Evolutionary conservation across 306 rosid genomes (phyloP).

Genomic region (Citrullus colocynthis): DNA sequence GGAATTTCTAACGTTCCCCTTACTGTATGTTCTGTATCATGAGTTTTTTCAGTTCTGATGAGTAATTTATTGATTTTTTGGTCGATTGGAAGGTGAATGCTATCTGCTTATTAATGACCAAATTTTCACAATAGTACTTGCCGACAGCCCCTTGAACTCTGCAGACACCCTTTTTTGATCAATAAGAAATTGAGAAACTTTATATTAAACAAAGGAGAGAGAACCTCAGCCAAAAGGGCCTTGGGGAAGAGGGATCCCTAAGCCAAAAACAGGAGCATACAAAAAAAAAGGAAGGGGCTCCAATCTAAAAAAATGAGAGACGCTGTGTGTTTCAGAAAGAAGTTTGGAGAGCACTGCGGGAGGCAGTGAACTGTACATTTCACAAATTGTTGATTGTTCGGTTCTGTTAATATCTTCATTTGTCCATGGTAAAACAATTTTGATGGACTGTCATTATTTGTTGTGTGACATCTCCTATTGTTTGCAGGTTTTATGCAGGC

Average conservation of each 20-base stretch:
- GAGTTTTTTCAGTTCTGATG: not conserved
- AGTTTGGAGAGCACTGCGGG: no score
- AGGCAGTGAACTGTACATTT: no score
- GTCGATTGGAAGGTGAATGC: not conserved
- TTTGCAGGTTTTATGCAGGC: slow-evolving; percentile 77
- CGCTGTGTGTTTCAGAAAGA: no score
- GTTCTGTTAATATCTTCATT: not conserved
- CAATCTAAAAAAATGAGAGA: no score
- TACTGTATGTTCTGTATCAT: not conserved
- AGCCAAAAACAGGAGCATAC: no score
- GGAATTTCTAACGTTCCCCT: not conserved
- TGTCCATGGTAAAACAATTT: not conserved
- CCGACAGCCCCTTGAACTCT: not conserved
- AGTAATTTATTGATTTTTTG: not conserved
- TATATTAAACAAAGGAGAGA: no score
- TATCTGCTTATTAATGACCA: not conserved
- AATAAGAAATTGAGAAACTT: no score
- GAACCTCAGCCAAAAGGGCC: no score
- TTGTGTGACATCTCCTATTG: not conserved
- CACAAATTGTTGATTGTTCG: not conserved
- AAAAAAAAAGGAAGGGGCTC: no score
- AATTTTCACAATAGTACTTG: not conserved
- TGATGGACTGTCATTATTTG: not conserved
- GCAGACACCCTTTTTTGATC: no score
- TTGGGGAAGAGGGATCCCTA: no score